Evolutionary conservation across 2,329 filamentous ascomycete species (phyloP).

Genomic region (Leptodontidium sp.): DNA sequence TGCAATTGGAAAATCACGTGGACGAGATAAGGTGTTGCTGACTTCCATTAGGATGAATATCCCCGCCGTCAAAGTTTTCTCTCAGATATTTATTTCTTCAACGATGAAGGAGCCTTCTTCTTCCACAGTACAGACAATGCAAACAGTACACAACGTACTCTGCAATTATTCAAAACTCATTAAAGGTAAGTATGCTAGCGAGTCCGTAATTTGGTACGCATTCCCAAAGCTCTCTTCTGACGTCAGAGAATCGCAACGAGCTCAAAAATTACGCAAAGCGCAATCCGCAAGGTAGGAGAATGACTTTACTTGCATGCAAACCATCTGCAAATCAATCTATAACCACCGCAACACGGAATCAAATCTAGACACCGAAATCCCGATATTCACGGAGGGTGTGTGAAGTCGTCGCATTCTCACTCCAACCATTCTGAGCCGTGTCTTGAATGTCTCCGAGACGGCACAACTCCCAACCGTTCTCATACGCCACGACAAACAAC

Average conservation of each 20-base stretch:
- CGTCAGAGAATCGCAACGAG: not conserved
- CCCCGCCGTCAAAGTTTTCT: too few relatives aligned
- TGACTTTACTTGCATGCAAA: not conserved
- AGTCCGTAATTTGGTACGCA: too few relatives aligned
- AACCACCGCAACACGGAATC: not conserved
- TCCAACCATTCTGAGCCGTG: too few relatives aligned
- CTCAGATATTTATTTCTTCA: too few relatives aligned
- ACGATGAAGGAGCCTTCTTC: too few relatives aligned
- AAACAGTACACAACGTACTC: too few relatives aligned
- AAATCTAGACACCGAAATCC: not conserved
- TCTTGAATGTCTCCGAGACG: slow-evolving; percentile 10
- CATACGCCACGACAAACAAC: slow-evolving; percentile 5
- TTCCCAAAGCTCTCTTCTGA: not conserved
- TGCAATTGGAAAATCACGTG: not conserved
- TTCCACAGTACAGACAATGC: too few relatives aligned
- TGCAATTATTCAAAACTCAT: too few relatives aligned
- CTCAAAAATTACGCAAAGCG: not conserved
- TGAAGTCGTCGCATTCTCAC: too few relatives aligned
- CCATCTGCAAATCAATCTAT: not conserved
- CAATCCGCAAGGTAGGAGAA: not conserved
- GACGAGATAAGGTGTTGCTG: not conserved
- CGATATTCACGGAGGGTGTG: not conserved
- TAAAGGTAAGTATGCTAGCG: too few relatives aligned
- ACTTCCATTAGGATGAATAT: not conserved
- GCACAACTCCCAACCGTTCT: slow-evolving; percentile 15